phyloP scores from a whole-genome alignment of 441 rosid genomes.

The Dalechampia spathulata region DNA sequence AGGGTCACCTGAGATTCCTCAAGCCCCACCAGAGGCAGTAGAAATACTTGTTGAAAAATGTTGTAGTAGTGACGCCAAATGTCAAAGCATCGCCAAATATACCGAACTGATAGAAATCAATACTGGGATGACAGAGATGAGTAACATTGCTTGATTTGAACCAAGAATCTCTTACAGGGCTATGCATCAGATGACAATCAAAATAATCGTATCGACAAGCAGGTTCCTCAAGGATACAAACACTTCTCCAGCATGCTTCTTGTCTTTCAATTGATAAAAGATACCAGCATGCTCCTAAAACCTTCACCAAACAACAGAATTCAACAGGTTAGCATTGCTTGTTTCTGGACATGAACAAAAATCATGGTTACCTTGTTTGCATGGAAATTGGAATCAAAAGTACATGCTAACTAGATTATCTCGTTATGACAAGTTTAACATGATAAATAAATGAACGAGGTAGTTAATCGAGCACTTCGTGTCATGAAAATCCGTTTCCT shows the following conservation, averaged over 20 bases:
- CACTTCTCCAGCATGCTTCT: slow-evolving; percentile 79
- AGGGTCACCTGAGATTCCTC: slow-evolving; percentile 76
- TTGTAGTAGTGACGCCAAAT: slow-evolving; percentile 41
- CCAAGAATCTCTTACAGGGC: slow-evolving; percentile 47
- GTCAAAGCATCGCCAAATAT: slow-evolving; percentile 65
- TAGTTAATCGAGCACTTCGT: no score
- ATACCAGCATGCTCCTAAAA: slow-evolving; percentile 94
- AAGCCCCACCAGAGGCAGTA: slow-evolving; percentile 98
- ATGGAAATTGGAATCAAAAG: no score
- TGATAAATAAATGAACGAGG: no score
- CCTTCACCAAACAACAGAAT: slow-evolving; percentile 31
- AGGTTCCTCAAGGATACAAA: slow-evolving; percentile 41
- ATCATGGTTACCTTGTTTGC: no score
- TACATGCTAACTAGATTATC: no score
- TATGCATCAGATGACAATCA: slow-evolving; percentile 41
- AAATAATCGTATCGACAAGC: slow-evolving; percentile 50
- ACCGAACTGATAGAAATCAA: slow-evolving; percentile 50
- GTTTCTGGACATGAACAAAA: no score
- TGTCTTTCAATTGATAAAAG: slow-evolving; percentile 74
- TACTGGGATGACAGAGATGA: slow-evolving; percentile 36
- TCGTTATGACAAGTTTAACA: no score
- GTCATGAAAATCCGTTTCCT: no score
- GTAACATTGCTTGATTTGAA: slow-evolving; percentile 58
- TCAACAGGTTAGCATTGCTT: not conserved
- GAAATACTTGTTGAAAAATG: slow-evolving; percentile 72